Conservation (phyloP, 2,329 filamentous ascomycete species). For the Aspergillus aculeatus region DNA sequence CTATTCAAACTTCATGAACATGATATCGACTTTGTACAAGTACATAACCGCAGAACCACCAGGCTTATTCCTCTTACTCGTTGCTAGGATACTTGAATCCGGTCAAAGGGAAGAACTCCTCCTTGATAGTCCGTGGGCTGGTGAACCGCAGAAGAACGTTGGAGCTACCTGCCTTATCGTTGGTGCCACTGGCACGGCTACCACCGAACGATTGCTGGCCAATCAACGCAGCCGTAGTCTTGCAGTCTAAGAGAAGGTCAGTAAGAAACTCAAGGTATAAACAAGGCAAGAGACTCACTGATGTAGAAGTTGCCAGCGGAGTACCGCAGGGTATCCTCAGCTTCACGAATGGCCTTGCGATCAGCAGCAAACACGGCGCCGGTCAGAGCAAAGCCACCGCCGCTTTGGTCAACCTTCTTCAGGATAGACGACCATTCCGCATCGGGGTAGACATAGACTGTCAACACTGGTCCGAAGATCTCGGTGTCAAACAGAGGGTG, state of each 20-base stretch:
- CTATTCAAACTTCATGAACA: neutral
- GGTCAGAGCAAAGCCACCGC: conserved; percentile 38
- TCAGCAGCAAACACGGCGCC: conserved; percentile 42
- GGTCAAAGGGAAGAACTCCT: conserved; percentile 65
- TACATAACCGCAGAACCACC: neutral
- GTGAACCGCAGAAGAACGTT: conserved; percentile 63
- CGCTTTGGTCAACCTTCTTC: conserved; percentile 41
- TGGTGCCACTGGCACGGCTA: conserved; percentile 66
- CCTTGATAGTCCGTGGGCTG: conserved; percentile 65
- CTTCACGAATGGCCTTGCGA: conserved; percentile 35
- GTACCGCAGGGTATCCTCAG: conserved; percentile 37
- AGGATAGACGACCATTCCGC: conserved; percentile 58
- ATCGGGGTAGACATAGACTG: conserved; percentile 75
- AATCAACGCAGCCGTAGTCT: conserved; percentile 67
- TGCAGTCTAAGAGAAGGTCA: conserved; percentile 31
- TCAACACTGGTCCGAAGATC: conserved; percentile 75
- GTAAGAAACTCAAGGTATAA: neutral
- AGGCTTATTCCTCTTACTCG: conserved; percentile 13
- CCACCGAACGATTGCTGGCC: conserved; percentile 73
- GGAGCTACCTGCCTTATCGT: conserved; percentile 68
- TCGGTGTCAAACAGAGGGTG: conserved; percentile 73
- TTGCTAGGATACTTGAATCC: conserved; percentile 69
- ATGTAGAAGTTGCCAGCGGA: conserved; percentile 45
- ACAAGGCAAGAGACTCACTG: conserved; percentile 24
- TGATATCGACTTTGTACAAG: neutral